phyloP scores from a whole-genome alignment of 148 eudicot genomes.

The Rhododendron mucronatum region DNA sequence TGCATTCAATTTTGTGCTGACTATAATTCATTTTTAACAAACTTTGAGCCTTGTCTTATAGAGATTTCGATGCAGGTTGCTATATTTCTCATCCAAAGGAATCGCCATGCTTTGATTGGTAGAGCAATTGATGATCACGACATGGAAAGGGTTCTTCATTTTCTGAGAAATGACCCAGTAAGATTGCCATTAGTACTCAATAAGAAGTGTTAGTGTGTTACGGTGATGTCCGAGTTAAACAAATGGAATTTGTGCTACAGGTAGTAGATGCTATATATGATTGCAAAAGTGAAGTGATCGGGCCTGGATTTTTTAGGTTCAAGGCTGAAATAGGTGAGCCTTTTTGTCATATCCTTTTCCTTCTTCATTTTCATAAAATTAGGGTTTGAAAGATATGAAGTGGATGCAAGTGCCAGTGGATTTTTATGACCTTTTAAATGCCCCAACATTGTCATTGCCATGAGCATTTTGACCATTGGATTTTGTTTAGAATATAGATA shows the following conservation, averaged over 20 bases:
- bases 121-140: slow-evolving; percentile 94
- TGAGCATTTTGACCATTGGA: not conserved
- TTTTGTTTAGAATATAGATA: not conserved
- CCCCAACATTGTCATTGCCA: not conserved
- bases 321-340: slow-evolving; percentile 90
- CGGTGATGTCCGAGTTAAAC: not conserved
- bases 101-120: slow-evolving; percentile 97
- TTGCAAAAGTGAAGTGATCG: slow-evolving; percentile 99
- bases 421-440: not conserved
- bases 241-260: slow-evolving; percentile 27
- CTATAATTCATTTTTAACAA: not conserved
- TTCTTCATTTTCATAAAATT: not conserved
- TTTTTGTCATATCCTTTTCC: not conserved
- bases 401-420: not conserved
- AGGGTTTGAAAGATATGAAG: not conserved
- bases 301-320: slow-evolving; percentile 96
- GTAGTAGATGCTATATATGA: slow-evolving; percentile 94
- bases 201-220: not conserved
- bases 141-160: slow-evolving; percentile 76
- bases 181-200: not conserved
- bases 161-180: slow-evolving; percentile 93
- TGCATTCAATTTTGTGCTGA: not conserved
- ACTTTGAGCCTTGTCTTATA: not conserved
- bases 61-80: slow-evolving; percentile 64
- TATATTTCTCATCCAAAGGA: slow-evolving; percentile 91